A percentile compares a stretch with the other conserved stretches of the same genome.
Conservation (phyloP, 441 rosid species). For the Adansonia madagascariensis region DNA sequence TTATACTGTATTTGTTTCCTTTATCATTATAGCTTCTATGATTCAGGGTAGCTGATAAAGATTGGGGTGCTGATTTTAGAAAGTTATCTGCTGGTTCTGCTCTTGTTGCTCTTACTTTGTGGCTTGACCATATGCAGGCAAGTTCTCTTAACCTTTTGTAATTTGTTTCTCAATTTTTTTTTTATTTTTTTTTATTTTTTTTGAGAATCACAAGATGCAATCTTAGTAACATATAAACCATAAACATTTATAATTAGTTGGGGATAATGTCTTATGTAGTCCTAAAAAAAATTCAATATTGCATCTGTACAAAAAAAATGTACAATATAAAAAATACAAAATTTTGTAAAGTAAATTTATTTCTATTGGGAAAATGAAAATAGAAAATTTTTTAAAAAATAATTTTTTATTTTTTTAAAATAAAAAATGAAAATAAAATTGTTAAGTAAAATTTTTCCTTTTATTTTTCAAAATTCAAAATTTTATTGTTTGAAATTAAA, state of each 20-base stretch:
- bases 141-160: slow-evolving; percentile 30
- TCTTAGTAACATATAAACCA: slow-evolving; percentile 2
- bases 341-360: background rate
- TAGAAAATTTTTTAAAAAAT: background rate
- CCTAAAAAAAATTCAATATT: background rate
- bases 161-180: slow-evolving; percentile 11
- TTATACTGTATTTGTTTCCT: background rate
- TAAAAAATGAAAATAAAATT: too few relatives aligned
- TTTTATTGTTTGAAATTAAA: background rate
- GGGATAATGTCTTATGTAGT: slow-evolving; percentile 7
- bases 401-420: background rate
- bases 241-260: background rate
- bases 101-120: slow-evolving; percentile 86
- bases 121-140: slow-evolving; percentile 99
- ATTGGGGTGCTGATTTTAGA: slow-evolving; percentile 97
- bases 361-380: background rate
- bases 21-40: slow-evolving; percentile 31
- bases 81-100: slow-evolving; percentile 96
- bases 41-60: slow-evolving; percentile 90
- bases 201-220: background rate
- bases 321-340: background rate
- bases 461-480: background rate
- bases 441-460: background rate
- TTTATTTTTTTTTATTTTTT: background rate
- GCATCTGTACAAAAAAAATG: background rate